Base-by-base conservation (phyloP, 2,329 filamentous ascomycete species). In the Fusarium torulosum region DNA sequence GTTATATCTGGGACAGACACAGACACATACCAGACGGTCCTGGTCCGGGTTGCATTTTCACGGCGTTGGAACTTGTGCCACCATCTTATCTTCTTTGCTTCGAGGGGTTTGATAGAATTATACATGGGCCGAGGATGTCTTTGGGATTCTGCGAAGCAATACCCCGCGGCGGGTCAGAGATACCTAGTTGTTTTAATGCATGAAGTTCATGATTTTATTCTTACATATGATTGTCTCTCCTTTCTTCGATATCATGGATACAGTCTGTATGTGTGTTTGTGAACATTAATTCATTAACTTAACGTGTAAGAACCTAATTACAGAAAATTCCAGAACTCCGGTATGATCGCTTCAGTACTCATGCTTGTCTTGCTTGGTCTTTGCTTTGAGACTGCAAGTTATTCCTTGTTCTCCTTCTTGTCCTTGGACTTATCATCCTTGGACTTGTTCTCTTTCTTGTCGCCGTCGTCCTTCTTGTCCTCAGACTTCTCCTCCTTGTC, bases 121-220 rank as follows among this genome's bases (percentile, higher is more conserved):
- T 44, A 59, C 55, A 62, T 55, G 37, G 58, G 61, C 57, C 52
- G 43, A 47, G 55, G 54, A 49, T 67, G 53, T 70, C 66, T 70
- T 65, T 63, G 66, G 66, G 58, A 52, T 69, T 72, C 59, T 72
- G 59, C 62, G 60, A 67, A 61, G 69, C 57, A 62, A 70, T 60
- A 55, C 35, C 68, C 67, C 59, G 51, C 51, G 56, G 70, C 63
- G 64, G 63, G 69, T 64, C 63, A 58, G 55, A 69, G 64, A 74
- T 74, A 73, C 69, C 69, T 67, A 67, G 62, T 69, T 69, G 61
- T 72, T 71, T 71, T 72, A 72, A 73, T 74, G 70, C 63, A 71
- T 62, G 64, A 72, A 69, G 45, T 71, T 66, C 61, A 72, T 70
- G 71, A 72, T 45, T 43, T 47, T 31, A 38, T 43, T 29, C 20